These are phyloP conservation scores for Xylariaceae sp. DNA, from an alignment of 2,329 filamentous ascomycete species.

Conservation along the genomic window DNA sequence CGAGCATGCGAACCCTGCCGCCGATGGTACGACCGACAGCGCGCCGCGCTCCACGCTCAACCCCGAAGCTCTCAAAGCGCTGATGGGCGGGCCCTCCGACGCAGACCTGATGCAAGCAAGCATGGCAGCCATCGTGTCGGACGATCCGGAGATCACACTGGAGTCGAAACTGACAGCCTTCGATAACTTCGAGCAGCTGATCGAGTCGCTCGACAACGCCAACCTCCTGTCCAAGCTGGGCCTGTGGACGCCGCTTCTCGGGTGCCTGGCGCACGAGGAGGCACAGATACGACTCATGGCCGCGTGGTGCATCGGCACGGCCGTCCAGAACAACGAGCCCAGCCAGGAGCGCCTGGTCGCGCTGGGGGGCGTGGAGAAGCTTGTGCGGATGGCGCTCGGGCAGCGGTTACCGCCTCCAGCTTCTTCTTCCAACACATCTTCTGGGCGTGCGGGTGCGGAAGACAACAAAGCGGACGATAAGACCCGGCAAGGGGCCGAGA, in stretches of 20 bases:
- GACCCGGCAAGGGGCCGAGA: conserved; percentile 6
- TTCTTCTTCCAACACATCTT: background rate
- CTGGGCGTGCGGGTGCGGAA: background rate
- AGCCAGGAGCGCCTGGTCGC: conserved; percentile 74
- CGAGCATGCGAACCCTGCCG: conserved; percentile 49
- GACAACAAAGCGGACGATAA: conserved; percentile 22
- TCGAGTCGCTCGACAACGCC: conserved; percentile 93
- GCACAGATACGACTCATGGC: conserved; percentile 80
- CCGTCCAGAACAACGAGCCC: conserved; percentile 93
- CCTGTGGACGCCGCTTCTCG: conserved; percentile 82
- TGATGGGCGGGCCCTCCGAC: conserved; percentile 86
- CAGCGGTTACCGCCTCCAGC: conserved; percentile 26
- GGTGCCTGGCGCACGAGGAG: conserved; percentile 71
- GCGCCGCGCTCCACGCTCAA: conserved; percentile 55
- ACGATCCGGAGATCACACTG: conserved; percentile 66
- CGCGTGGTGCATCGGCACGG: conserved; percentile 93
- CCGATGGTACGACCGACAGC: conserved; percentile 41
- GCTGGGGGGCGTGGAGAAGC: conserved; percentile 69
- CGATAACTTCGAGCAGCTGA: conserved; percentile 92
- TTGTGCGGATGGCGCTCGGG: conserved; percentile 66
- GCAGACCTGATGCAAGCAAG: conserved; percentile 88
- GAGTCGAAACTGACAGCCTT: conserved; percentile 83
- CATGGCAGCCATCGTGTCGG: conserved; percentile 75
- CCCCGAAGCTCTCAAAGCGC: conserved; percentile 71
- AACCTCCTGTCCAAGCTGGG: conserved; percentile 84